phyloP scores from a whole-genome alignment of 2,329 filamentous ascomycete genomes.

The Diaporthe sp. region DNA sequence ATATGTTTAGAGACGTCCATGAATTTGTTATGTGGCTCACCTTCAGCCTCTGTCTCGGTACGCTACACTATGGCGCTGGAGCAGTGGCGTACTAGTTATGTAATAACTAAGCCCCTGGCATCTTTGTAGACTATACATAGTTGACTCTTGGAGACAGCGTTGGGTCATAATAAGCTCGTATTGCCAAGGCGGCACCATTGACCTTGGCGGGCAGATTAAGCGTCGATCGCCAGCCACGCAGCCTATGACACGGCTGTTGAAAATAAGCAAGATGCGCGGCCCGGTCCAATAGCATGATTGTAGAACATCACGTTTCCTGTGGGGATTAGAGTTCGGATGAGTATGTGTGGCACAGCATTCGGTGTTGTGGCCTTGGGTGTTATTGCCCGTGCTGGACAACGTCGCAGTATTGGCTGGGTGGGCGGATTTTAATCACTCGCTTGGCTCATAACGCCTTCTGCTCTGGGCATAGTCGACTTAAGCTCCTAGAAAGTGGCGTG shows the following conservation, averaged over 20 bases:
- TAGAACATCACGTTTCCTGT: background rate
- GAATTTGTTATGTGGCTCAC: background rate
- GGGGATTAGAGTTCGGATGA: background rate
- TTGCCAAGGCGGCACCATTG: background rate
- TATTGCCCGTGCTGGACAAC: background rate
- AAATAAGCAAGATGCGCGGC: background rate
- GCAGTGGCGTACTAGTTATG: background rate
- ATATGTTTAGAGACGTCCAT: background rate
- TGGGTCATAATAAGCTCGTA: background rate
- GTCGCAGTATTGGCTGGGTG: slow-evolving; percentile 8
- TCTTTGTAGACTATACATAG: too few relatives aligned
- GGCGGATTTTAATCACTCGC: background rate
- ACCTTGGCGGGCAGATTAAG: background rate
- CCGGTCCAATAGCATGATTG: background rate
- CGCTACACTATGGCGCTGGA: background rate
- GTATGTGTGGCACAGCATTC: background rate
- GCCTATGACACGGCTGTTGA: background rate
- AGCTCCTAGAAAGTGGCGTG: slow-evolving; percentile 1
- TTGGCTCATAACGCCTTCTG: slow-evolving; percentile 6
- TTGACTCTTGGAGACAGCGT: too few relatives aligned
- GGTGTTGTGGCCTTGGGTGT: background rate
- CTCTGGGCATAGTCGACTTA: slow-evolving; percentile 2
- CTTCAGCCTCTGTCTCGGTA: background rate
- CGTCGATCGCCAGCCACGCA: slow-evolving; percentile 4
- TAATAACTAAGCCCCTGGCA: too few relatives aligned